Evolutionary conservation across 441 rosid genomes (phyloP), one percentile per base, ranked within the genome.

Genomic region (Gossypium armourianum): DNA sequence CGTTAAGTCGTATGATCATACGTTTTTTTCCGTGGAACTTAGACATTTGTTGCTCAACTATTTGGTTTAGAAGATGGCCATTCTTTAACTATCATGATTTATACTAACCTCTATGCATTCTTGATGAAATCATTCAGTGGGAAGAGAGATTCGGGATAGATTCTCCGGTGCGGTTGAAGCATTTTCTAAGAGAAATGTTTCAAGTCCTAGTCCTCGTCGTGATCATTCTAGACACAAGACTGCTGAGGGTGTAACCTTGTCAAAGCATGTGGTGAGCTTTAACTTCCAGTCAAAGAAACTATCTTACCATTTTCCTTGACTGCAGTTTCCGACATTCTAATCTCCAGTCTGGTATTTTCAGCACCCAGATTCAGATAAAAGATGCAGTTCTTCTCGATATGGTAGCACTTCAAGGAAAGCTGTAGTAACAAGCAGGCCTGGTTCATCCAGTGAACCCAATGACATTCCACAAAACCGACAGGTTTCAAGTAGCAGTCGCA

Each of bases 101-200:
- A 2, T 64, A 24, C 32, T 47, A 61, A 23, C 26, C 28, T 36
- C 16, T 62, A 23, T 28, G 54, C 53, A 8, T 53, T 19, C 21
- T 12, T 63, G 59, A 54, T 28, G 6, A 17, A 43, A 59, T 57
- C 17, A 62, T 83, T 8, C 80, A 87, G 91, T 83, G 62, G 96
- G 96, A 60, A 91, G 81, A 76, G 97, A 95, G 62, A 83, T 85
- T 4, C 92, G 93, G 1, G 97, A 86, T n/a, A 90, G 90, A 86
- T 77, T 85, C 62, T 86, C 98, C 0, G 99, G 96, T 77, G 97
- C 97, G 60, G 96, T 88, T 45, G 98, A 91, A 76, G 96, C 90
- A 77, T 90, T 95, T 81, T 76, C 93, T 54, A 77, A 94, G 68
- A 88, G 85, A 67, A 90, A 86, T 80, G 78, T 83, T 3, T 69